Evolutionary conservation across 139 green algal species (phyloP).

Genomic region (Pycnococcus provasolii): DNA sequence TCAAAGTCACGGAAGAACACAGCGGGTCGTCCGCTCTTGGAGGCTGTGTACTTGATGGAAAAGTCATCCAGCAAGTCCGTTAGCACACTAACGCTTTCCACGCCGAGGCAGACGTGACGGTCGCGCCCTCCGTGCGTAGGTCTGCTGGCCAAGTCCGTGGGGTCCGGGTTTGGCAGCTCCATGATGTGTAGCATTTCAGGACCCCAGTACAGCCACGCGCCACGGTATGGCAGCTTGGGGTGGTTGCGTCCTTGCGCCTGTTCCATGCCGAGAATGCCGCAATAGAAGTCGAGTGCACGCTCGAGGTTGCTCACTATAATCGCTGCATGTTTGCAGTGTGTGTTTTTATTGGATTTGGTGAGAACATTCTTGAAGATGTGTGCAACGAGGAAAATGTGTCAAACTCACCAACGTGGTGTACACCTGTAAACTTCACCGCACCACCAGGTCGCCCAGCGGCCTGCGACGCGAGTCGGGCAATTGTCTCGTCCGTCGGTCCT

Average conservation of each 20-base stretch:
- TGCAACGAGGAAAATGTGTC: too few species aligned
- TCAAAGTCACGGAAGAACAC: conserved; percentile 32
- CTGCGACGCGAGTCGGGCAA: too few species aligned
- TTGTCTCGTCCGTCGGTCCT: too few species aligned
- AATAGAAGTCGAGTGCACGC: conserved; percentile 27
- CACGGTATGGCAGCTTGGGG: conserved; percentile 23
- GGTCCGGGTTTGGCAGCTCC: conserved; percentile 32
- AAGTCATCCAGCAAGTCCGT: conserved; percentile 10
- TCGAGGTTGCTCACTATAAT: conserved; percentile 26
- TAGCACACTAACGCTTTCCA: conserved; percentile 7
- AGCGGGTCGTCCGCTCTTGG: conserved; percentile 24
- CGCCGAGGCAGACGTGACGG: conserved; percentile 29
- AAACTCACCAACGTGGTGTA: too few species aligned
- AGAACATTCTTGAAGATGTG: too few species aligned
- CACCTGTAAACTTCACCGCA: too few species aligned
- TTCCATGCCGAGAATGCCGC: conserved; percentile 18
- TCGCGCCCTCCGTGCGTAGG: conserved; percentile 27
- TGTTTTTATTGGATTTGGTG: too few species aligned
- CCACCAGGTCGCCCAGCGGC: too few species aligned
- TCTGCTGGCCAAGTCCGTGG: conserved; percentile 10
- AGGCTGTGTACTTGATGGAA: conserved; percentile 17
- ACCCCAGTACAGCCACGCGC: conserved; percentile 30
- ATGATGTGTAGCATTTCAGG: conserved; percentile 28
- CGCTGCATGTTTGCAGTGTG: conserved; percentile 18
- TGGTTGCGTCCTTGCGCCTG: not conserved